A percentile compares a stretch with the other conserved stretches of the same genome.
phyloP scores from a whole-genome alignment of 306 rosid genomes.

The Aeschynomene evenia region DNA sequence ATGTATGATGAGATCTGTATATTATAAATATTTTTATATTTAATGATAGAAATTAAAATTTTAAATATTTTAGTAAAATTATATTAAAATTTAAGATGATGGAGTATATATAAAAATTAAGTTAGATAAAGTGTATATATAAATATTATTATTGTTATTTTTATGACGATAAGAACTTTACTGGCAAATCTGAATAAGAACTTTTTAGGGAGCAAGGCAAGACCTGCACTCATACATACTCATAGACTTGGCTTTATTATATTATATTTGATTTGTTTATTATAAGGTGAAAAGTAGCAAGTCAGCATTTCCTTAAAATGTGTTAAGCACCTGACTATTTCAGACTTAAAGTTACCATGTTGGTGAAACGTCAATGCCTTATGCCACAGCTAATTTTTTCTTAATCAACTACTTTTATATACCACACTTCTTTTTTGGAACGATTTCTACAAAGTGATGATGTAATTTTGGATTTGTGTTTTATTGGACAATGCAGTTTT shows the following conservation, averaged over 20 bases:
- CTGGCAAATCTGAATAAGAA: conserved; percentile 5
- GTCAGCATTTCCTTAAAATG: conserved; percentile 34
- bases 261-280: too few relatives aligned
- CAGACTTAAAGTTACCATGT: conserved; percentile 15
- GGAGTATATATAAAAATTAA: neutral
- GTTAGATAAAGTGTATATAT: too few relatives aligned
- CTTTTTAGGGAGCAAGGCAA: conserved; percentile 7
- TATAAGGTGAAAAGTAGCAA: conserved; percentile 8
- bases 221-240: neutral
- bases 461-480: neutral
- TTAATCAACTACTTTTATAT: neutral
- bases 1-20: too few relatives aligned
- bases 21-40: too few relatives aligned
- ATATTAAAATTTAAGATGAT: conserved; percentile 2
- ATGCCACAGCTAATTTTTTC: neutral
- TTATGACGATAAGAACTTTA: conserved; percentile 19
- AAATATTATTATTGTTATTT: neutral
- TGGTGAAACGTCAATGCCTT: conserved; percentile 19
- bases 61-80: too few relatives aligned
- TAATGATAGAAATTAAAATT: too few relatives aligned
- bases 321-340: neutral
- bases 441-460: too few relatives aligned
- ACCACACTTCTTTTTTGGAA: too few relatives aligned
- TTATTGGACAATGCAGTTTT: too few relatives aligned
- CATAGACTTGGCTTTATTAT: conserved; percentile 30